phyloP scores from a whole-genome alignment of 257 asterid species.

The Thymus quinquecostatus region DNA sequence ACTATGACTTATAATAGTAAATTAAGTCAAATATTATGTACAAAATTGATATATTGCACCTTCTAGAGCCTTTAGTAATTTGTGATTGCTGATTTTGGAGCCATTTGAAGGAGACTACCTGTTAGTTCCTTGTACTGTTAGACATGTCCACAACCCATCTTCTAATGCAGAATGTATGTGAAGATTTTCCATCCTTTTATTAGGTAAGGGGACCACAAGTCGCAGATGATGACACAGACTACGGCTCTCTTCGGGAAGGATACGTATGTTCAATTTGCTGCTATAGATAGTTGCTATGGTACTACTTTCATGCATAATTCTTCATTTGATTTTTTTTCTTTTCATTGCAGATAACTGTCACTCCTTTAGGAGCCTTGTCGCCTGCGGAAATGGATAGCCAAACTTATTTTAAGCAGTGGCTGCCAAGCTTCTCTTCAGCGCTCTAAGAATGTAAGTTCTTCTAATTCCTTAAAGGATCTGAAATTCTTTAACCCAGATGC shows the following conservation, averaged over 20 bases:
- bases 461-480: constrained; percentile 17
- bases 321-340: neutral
- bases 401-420: constrained; percentile 62
- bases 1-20: neutral
- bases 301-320: constrained; percentile 20
- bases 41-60: neutral
- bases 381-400: constrained; percentile 58
- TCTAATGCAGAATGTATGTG: neutral
- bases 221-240: constrained; percentile 67
- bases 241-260: constrained; percentile 66
- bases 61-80: neutral
- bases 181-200: constrained; percentile 2
- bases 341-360: constrained; percentile 70
- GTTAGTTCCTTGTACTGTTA: neutral
- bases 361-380: constrained; percentile 76
- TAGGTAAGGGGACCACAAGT: constrained; percentile 64
- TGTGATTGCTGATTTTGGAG: neutral
- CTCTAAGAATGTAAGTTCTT: constrained; percentile 45
- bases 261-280: constrained; percentile 55
- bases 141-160: neutral
- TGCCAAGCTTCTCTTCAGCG: constrained; percentile 53
- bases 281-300: constrained; percentile 19
- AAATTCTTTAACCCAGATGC: neutral
- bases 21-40: neutral
- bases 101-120: neutral